Evolutionary conservation across 2,329 filamentous ascomycete species (phyloP).

Genomic region (Aspergillus carbonarius): DNA sequence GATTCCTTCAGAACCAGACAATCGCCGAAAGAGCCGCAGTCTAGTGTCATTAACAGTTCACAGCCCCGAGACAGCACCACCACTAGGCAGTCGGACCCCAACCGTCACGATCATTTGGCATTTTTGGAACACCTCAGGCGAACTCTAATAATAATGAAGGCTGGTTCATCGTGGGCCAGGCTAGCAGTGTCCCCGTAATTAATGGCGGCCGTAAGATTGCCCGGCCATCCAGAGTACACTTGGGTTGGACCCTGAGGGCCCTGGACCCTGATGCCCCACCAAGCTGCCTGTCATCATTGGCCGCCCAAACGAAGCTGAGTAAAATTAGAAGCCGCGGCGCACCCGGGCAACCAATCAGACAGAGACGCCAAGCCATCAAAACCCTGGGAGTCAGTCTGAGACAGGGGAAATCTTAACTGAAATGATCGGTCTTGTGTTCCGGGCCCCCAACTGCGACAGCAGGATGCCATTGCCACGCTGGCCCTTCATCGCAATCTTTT

Average conservation of each 20-base stretch:
- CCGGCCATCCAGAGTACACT: not conserved
- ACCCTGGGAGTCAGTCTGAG: not conserved
- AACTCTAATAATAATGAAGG: not conserved
- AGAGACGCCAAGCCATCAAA: not conserved
- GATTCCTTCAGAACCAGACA: not conserved
- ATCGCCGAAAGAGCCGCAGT: constrained; percentile 1
- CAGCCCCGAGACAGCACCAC: not conserved
- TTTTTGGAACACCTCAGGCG: not conserved
- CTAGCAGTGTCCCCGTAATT: not conserved
- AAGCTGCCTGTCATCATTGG: not conserved
- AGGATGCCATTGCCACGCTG: not conserved
- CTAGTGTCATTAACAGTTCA: not conserved
- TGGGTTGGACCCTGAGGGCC: not conserved
- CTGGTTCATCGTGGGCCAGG: not conserved
- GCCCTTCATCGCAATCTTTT: not conserved
- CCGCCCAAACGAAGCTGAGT: not conserved
- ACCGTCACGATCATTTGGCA: too few relatives aligned
- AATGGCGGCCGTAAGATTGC: not conserved
- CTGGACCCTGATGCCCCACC: not conserved
- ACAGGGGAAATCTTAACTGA: constrained; percentile 1
- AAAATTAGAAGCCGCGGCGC: not conserved
- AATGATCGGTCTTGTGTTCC: not conserved
- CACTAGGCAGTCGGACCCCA: too few relatives aligned
- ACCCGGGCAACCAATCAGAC: not conserved
- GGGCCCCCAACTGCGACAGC: not conserved